Evolutionary conservation across 305 asterid genomes (phyloP).

Genomic region (Solanum aculeatissimum): DNA sequence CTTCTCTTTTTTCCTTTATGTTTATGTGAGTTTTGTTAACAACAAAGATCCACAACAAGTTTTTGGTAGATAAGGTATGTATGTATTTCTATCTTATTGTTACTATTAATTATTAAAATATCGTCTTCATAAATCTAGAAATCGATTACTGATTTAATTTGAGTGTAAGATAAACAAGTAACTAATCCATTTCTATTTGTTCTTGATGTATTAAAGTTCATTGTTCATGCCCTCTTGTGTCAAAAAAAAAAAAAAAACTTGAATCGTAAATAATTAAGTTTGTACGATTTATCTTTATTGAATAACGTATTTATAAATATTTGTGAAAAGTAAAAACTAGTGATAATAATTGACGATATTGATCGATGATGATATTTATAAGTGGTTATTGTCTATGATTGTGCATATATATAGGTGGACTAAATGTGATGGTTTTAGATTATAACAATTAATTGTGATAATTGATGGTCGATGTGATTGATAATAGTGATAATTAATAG

Average conservation of each 20-base stretch:
- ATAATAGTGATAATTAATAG: not conserved
- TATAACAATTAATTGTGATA: not conserved
- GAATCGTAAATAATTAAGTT: not conserved
- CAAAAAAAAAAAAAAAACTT: too few relatives aligned
- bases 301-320: not conserved
- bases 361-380: not conserved
- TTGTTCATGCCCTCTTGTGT: not conserved
- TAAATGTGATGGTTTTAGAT: not conserved
- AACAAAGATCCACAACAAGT: not conserved
- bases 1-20: not conserved
- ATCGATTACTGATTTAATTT: not conserved
- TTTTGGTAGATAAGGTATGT: not conserved
- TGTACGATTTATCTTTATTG: not conserved
- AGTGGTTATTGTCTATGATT: not conserved
- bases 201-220: not conserved
- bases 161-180: not conserved
- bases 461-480: not conserved
- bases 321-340: not conserved
- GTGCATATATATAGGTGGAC: not conserved
- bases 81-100: not conserved
- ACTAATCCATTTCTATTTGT: not conserved
- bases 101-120: not conserved
- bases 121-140: not conserved
- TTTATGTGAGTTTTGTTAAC: not conserved
- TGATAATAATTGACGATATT: not conserved